These are phyloP conservation scores for Lathyrus sativus DNA, from an alignment of 306 rosid genomes.

Conservation along the genomic window DNA sequence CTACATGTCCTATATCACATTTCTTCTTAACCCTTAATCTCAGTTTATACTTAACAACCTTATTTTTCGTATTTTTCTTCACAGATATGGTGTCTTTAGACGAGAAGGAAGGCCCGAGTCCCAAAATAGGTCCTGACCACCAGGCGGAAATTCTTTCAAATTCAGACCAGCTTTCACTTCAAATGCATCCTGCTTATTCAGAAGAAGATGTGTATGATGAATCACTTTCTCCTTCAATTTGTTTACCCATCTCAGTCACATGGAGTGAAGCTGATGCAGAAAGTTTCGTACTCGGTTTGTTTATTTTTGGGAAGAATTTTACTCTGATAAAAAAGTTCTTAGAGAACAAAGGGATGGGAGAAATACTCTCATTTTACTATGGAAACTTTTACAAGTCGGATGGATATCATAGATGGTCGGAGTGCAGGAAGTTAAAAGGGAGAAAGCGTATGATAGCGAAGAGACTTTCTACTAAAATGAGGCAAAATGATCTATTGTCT, in stretches of 20 bases:
- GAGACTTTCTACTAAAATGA: constrained; percentile 47
- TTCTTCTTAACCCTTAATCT: constrained; percentile 29
- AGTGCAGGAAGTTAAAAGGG: constrained; percentile 54
- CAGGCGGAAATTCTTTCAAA: constrained; percentile 68
- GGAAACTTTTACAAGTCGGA: constrained; percentile 69
- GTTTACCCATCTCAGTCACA: too few species aligned
- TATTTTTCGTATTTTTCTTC: constrained; percentile 27
- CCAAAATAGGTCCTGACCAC: constrained; percentile 63
- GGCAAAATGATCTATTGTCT: constrained; percentile 65
- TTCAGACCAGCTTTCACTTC: constrained; percentile 45
- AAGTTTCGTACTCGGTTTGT: constrained; percentile 58
- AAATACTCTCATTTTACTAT: constrained; percentile 69
- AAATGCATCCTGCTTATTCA: neutral
- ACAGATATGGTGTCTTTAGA: constrained; percentile 55
- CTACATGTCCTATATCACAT: neutral
- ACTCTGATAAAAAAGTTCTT: neutral
- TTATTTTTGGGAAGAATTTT: constrained; percentile 5
- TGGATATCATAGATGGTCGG: constrained; percentile 66
- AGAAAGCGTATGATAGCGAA: constrained; percentile 48
- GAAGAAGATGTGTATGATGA: constrained; percentile 41
- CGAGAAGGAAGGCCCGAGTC: constrained; percentile 42
- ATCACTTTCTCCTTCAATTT: neutral
- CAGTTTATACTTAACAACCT: neutral
- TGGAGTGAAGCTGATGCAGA: constrained; percentile 70
- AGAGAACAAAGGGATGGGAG: constrained; percentile 55